Evolutionary conservation across 2,329 filamentous ascomycete genomes (phyloP).

Genomic region (Cladophialophora chaetospira): DNA sequence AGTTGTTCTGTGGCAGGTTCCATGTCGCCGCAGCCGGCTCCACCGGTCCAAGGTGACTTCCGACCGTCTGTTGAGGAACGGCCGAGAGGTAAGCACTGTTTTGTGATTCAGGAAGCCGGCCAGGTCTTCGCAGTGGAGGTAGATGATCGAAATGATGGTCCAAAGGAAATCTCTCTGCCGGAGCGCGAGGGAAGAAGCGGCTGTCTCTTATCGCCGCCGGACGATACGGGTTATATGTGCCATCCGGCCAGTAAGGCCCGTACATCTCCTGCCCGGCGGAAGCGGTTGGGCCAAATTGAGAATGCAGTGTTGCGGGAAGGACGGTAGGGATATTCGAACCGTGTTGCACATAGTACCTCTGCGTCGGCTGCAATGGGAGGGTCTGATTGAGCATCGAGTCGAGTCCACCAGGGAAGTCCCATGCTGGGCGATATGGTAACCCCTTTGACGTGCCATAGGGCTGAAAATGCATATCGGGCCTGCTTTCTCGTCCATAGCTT

Average conservation of each 20-base stretch:
- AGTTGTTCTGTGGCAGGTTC: conserved; percentile 14
- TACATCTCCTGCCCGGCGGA: conserved; percentile 60
- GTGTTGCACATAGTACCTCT: conserved; percentile 46
- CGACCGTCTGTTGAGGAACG: conserved; percentile 9
- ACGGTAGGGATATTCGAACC: conserved; percentile 60
- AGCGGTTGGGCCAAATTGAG: conserved; percentile 59
- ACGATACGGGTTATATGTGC: conserved; percentile 62
- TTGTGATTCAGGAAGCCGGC: conserved; percentile 7
- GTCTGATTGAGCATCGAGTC: conserved; percentile 65
- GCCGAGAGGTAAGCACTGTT: conserved; percentile 13
- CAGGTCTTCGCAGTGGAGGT: conserved; percentile 9
- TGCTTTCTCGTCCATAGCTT: conserved; percentile 18
- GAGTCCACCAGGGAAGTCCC: conserved; percentile 46
- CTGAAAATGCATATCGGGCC: conserved; percentile 16
- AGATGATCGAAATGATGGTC: conserved; percentile 26
- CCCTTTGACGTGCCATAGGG: conserved; percentile 14
- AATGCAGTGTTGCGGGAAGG: conserved; percentile 61
- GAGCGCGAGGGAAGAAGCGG: conserved; percentile 41
- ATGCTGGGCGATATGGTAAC: conserved; percentile 28
- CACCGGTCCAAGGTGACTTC: conserved; percentile 5
- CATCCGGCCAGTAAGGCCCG: conserved; percentile 66
- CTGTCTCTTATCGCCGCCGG: conserved; percentile 60
- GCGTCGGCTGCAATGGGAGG: conserved; percentile 44
- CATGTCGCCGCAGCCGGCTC: conserved; percentile 21
- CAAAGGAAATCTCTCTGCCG: conserved; percentile 26